Conservation (phyloP, 2,329 filamentous ascomycete genomes). For the Aspergillus puulaauensis region DNA sequence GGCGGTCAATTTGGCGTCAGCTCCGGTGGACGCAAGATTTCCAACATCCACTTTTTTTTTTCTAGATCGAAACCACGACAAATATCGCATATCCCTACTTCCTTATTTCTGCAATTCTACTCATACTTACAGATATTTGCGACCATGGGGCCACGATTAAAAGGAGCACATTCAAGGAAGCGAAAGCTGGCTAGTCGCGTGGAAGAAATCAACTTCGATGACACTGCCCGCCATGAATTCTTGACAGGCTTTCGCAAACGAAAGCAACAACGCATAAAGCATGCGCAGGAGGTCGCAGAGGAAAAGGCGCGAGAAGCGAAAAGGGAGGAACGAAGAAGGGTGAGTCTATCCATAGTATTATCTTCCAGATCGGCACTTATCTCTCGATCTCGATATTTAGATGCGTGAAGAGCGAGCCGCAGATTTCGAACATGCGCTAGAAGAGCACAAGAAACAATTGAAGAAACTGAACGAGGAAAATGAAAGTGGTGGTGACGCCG, state of each 20-base stretch:
- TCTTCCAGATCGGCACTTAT: neutral
- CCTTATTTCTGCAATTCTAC: too few relatives aligned
- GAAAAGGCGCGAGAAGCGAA: slow-evolving; percentile 77
- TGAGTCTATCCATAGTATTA: slow-evolving; percentile 40
- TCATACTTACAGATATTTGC: neutral
- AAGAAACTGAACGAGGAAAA: slow-evolving; percentile 55
- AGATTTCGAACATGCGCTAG: slow-evolving; percentile 79
- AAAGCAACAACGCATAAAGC: slow-evolving; percentile 79
- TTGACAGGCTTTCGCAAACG: slow-evolving; percentile 96
- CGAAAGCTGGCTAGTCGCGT: slow-evolving; percentile 61
- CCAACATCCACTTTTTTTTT: slow-evolving; percentile 4
- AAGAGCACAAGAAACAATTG: slow-evolving; percentile 70
- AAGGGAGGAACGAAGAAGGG: slow-evolving; percentile 72
- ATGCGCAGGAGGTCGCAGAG: slow-evolving; percentile 77
- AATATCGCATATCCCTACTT: neutral
- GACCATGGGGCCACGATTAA: slow-evolving; percentile 48
- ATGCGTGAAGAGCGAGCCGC: slow-evolving; percentile 77
- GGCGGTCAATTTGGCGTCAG: slow-evolving; percentile 29
- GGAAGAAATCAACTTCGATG: slow-evolving; percentile 85
- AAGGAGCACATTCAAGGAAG: slow-evolving; percentile 56
- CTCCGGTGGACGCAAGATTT: slow-evolving; percentile 15
- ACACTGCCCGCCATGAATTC: slow-evolving; percentile 75
- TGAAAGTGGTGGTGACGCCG: slow-evolving; percentile 24
- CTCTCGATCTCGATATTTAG: slow-evolving; percentile 48
- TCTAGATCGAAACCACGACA: neutral